phyloP scores from a whole-genome alignment of 306 rosid species.

The Vicia villosa region DNA sequence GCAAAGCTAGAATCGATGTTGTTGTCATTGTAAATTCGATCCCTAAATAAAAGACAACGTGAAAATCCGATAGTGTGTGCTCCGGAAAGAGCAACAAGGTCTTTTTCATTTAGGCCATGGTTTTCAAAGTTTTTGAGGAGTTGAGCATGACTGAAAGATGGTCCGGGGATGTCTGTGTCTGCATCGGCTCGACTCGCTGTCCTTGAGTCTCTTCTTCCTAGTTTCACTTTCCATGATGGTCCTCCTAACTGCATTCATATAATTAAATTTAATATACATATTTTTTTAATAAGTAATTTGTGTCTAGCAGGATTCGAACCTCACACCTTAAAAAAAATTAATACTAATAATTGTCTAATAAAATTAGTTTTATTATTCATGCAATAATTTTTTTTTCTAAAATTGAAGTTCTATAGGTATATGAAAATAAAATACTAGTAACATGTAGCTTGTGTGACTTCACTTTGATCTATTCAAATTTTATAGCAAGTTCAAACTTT shows the following conservation, averaged over 20 bases:
- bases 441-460: neutral
- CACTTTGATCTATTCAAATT: neutral
- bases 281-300: too few relatives aligned
- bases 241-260: constrained; percentile 53
- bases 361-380: too few relatives aligned
- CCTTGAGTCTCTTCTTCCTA: constrained; percentile 60
- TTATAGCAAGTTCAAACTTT: neutral
- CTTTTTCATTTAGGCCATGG: constrained; percentile 51
- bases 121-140: constrained; percentile 42
- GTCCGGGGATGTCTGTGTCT: constrained; percentile 41
- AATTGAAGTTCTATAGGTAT: too few relatives aligned
- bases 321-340: too few relatives aligned
- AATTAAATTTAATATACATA: too few relatives aligned
- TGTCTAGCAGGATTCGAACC: too few relatives aligned
- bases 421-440: neutral
- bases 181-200: constrained; percentile 45
- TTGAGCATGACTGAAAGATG: constrained; percentile 34
- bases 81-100: constrained; percentile 47
- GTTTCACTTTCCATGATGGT: constrained; percentile 45
- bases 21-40: constrained; percentile 41
- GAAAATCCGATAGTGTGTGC: constrained; percentile 53
- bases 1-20: constrained; percentile 42
- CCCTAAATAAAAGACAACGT: constrained; percentile 29
- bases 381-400: too few relatives aligned
- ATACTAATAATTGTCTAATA: too few relatives aligned